Evolutionary conservation across 176 grass and related monocot genomes (phyloP).

Genomic region (Ensete ventricosum): DNA sequence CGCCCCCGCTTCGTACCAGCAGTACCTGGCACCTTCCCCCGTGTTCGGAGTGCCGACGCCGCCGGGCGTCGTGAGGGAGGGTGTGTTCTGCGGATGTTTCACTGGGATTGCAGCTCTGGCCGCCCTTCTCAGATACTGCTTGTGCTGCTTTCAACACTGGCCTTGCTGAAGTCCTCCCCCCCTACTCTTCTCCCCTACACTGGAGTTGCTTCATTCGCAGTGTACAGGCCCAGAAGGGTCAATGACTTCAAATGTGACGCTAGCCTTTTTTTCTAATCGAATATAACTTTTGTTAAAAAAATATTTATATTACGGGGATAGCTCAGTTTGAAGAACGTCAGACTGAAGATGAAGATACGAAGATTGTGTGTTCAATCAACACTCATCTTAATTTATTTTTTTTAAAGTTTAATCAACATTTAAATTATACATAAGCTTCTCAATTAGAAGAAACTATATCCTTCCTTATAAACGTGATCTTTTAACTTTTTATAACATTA

Average conservation of each 20-base stretch:
- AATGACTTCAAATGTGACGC: too few species aligned
- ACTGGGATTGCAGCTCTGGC: background rate
- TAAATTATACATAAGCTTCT: too few species aligned
- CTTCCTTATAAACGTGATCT: too few species aligned
- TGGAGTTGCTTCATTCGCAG: too few species aligned
- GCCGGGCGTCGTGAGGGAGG: background rate
- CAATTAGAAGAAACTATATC: too few species aligned
- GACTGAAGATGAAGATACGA: too few species aligned
- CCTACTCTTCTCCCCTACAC: background rate
- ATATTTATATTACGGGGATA: too few species aligned
- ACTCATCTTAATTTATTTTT: conserved; percentile 24
- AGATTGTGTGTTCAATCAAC: conserved; percentile 62
- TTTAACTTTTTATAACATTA: too few species aligned
- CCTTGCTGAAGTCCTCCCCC: background rate
- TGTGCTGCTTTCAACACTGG: background rate
- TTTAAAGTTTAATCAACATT: background rate
- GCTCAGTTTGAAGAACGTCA: too few species aligned
- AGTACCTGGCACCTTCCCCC: background rate
- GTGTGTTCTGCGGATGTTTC: background rate
- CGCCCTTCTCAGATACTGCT: background rate
- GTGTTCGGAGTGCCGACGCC: background rate
- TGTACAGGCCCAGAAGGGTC: too few species aligned
- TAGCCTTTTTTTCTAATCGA: too few species aligned
- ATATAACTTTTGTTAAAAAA: too few species aligned
- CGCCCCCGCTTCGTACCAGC: background rate